A percentile compares a stretch with the other conserved stretches of the same genome.
Evolutionary conservation across 352 stramenopile species (phyloP).

Genomic region (Phytophthora multivora): DNA sequence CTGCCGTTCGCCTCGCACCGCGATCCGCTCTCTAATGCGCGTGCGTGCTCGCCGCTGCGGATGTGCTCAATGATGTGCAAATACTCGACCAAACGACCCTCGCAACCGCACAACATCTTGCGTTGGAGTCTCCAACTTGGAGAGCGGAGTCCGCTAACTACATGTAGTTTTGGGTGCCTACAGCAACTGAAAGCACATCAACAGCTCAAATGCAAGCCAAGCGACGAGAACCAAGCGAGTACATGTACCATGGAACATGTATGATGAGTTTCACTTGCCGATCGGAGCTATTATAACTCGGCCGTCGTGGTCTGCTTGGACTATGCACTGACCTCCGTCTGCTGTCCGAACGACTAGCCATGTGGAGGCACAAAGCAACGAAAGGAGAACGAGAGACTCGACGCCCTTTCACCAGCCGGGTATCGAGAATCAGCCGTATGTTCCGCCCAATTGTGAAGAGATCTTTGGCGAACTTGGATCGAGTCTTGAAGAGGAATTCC

Average conservation of each 20-base stretch:
- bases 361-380: not conserved
- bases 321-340: slow-evolving; percentile 13
- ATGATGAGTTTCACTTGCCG: not conserved
- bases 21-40: not conserved
- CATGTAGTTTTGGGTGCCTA: too few relatives aligned
- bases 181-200: too few relatives aligned
- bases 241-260: too few relatives aligned
- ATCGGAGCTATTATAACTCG: not conserved
- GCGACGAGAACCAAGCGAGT: too few relatives aligned
- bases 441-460: not conserved
- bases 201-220: too few relatives aligned
- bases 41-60: not conserved
- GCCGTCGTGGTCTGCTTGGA: not conserved
- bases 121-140: too few relatives aligned
- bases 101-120: not conserved
- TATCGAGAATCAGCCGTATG: slow-evolving; percentile 1
- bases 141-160: too few relatives aligned
- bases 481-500: too few relatives aligned
- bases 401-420: not conserved
- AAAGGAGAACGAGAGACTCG: slow-evolving; percentile 3
- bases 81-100: not conserved
- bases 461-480: too few relatives aligned
- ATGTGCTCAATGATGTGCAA: slow-evolving; percentile 8
- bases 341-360: slow-evolving; percentile 8
- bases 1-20: too few relatives aligned